Percentiles rank a stretch among this genome's conserved stretches.
phyloP scores from a whole-genome alignment of 179 eudicot species.

The Silene coronaria region DNA sequence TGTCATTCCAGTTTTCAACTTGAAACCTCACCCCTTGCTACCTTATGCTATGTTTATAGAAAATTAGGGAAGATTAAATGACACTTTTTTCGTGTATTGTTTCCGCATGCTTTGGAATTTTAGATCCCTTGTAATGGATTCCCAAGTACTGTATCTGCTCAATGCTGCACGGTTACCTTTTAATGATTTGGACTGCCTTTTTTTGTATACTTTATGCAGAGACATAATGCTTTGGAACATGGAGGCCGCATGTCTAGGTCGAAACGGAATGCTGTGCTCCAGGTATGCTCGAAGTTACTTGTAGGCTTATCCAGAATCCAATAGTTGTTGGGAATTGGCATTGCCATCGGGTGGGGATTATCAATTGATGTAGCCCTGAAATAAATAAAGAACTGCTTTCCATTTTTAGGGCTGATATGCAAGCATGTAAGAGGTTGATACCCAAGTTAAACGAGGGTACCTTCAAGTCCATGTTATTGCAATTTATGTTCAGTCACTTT shows the following conservation, averaged over 20 bases:
- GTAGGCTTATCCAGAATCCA: not conserved
- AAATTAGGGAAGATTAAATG: not conserved
- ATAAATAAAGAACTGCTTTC: not conserved
- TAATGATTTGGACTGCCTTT: conserved; percentile 3
- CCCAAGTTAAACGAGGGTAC: not conserved
- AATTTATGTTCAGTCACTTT: not conserved
- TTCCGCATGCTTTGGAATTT: not conserved
- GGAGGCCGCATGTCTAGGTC: conserved; percentile 98
- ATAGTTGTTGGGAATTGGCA: not conserved
- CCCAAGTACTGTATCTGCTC: not conserved
- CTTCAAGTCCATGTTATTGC: not conserved
- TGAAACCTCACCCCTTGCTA: not conserved
- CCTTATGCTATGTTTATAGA: not conserved
- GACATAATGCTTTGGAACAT: conserved; percentile 88
- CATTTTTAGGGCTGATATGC: not conserved
- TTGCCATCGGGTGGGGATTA: not conserved
- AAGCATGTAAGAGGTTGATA: not conserved
- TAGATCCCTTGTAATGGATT: not conserved
- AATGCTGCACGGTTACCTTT: conserved; percentile 6
- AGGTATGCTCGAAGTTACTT: conserved; percentile 35
- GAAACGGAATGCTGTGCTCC: conserved; percentile 85
- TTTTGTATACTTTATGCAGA: conserved; percentile 36
- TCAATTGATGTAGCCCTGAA: not conserved
- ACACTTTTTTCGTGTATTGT: not conserved
- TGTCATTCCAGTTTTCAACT: not conserved